Percentiles rank a stretch among this genome's conserved stretches.
These are phyloP conservation scores for Carallia brachiata DNA, from an alignment of 345 rosid genomes.

Conservation along the genomic window DNA sequence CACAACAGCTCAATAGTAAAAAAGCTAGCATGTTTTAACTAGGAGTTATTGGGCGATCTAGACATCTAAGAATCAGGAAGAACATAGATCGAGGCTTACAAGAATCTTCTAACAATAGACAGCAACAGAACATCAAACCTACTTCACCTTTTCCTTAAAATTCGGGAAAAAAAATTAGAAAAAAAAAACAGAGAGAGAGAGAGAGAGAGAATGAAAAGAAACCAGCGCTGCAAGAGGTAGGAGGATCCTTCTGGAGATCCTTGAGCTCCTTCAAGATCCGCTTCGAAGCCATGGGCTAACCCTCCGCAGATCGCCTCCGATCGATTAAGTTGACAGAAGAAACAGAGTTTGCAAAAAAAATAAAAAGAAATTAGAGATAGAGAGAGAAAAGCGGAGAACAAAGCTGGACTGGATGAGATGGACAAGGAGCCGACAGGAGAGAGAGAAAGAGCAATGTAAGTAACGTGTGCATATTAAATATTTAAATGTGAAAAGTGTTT, in stretches of 20 bases:
- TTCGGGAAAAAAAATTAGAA: not conserved
- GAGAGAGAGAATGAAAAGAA: not conserved
- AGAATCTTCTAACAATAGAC: no score
- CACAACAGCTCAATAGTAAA: no score
- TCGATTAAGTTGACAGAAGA: not conserved
- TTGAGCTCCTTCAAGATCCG: constrained; percentile 42
- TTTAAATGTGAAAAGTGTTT: no score
- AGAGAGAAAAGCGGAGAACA: not conserved
- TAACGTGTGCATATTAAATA: no score
- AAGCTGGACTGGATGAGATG: not conserved
- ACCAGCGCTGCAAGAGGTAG: constrained; percentile 42
- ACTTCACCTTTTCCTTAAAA: not conserved
- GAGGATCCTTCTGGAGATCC: constrained; percentile 44
- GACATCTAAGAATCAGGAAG: not conserved
- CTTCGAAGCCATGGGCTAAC: constrained; percentile 33
- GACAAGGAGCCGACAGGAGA: not conserved
- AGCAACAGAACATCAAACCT: not conserved
- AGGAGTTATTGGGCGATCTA: not conserved
- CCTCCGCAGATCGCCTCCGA: constrained; percentile 12
- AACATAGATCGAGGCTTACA: not conserved
- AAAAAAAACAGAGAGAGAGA: not conserved
- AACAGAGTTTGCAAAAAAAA: not conserved
- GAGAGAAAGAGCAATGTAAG: no score
- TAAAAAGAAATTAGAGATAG: not conserved
- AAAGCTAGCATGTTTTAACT: not conserved